Conservation (phyloP, 306 rosid species). For the Urtica urens region DNA sequence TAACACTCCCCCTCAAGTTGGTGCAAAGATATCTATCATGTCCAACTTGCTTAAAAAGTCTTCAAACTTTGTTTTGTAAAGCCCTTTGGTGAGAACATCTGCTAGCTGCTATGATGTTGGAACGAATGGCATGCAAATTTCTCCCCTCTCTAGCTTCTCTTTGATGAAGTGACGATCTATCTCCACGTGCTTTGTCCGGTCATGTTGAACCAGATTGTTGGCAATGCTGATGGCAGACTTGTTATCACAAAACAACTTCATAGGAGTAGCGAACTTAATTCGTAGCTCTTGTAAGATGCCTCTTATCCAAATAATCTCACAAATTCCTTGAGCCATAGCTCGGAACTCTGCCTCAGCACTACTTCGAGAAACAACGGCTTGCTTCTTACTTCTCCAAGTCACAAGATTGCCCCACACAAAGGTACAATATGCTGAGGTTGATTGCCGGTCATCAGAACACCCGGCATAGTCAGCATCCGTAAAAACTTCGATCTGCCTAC, state of each 20-base stretch:
- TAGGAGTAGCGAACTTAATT: not conserved
- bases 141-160: not conserved
- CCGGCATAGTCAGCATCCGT: not conserved
- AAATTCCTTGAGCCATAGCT: not conserved
- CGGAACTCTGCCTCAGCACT: not conserved
- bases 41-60: not conserved
- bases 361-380: not conserved
- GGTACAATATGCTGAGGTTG: not conserved
- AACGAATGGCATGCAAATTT: not conserved
- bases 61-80: too few relatives aligned
- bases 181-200: not conserved
- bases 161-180: not conserved
- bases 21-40: not conserved
- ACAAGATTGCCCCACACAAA: not conserved
- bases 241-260: not conserved
- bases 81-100: not conserved
- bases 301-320: not conserved
- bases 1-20: not conserved
- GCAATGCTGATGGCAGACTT: not conserved
- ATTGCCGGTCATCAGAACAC: not conserved
- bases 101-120: not conserved
- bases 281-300: not conserved
- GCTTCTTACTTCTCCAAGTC: not conserved
- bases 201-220: not conserved
- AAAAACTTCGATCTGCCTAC: not conserved